phyloP scores from a whole-genome alignment of 2,329 filamentous ascomycete species.

The Aspergillus aculeatus region DNA sequence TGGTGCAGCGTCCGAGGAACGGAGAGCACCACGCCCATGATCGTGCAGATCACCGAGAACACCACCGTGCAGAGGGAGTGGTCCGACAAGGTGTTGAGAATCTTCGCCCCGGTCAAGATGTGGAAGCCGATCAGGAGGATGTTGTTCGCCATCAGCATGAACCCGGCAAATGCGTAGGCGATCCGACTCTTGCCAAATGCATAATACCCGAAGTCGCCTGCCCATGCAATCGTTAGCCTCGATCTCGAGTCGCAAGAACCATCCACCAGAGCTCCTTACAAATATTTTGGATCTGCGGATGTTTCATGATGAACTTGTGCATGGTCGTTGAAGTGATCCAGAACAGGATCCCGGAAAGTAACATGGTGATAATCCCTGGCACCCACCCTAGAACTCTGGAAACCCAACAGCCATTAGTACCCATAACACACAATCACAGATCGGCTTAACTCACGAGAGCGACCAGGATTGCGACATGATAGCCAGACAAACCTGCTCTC shows the following conservation, averaged over 20 bases:
- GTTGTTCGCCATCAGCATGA: conserved; percentile 49
- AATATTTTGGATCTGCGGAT: conserved; percentile 52
- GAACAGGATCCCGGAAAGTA: conserved; percentile 46
- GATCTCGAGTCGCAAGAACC: not conserved
- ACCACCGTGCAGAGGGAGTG: conserved; percentile 51
- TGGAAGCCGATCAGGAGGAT: conserved; percentile 54
- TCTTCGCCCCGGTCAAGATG: conserved; percentile 50
- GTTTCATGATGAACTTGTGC: conserved; percentile 54
- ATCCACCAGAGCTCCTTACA: conserved; percentile 29
- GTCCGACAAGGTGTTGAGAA: conserved; percentile 51
- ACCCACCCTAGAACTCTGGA: conserved; percentile 3
- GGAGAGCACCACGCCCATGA: conserved; percentile 51
- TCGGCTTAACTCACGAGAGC: conserved; percentile 38
- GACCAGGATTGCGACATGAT: conserved; percentile 56
- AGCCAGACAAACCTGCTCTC: conserved; percentile 52
- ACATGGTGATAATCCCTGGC: conserved; percentile 31
- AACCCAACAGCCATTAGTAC: not conserved
- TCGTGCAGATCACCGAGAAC: conserved; percentile 47
- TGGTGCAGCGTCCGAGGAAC: conserved; percentile 48
- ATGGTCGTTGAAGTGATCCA: conserved; percentile 54
- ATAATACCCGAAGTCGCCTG: conserved; percentile 9
- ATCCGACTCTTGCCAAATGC: conserved; percentile 1
- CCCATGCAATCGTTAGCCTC: not conserved
- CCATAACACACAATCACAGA: not conserved
- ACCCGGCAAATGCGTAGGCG: conserved; percentile 3